phyloP scores from a whole-genome alignment of 2,329 filamentous ascomycete genomes.

The Trichoderma atroviride region DNA sequence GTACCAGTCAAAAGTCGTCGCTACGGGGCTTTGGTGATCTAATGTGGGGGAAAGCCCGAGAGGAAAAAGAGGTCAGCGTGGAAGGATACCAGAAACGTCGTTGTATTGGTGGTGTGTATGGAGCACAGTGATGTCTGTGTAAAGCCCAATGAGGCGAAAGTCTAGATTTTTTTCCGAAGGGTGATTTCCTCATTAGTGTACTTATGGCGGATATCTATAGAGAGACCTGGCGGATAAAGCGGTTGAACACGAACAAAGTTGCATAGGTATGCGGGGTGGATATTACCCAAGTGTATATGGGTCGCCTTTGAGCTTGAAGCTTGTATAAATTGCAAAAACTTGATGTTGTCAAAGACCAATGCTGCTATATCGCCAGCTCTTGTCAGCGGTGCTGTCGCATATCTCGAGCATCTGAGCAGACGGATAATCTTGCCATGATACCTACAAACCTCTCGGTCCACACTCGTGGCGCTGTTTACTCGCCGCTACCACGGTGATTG shows the following conservation, averaged over 20 bases:
- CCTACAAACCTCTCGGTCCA: constrained; percentile 1
- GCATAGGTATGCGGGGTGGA: neutral
- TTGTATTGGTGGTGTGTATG: neutral
- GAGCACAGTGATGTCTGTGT: neutral
- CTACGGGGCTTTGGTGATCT: neutral
- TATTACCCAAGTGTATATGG: neutral
- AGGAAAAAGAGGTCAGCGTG: neutral
- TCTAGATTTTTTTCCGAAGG: constrained; percentile 5
- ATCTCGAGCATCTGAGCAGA: neutral
- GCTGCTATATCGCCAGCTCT: neutral
- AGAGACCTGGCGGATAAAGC: neutral
- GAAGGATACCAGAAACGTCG: neutral
- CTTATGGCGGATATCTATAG: neutral
- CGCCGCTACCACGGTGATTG: constrained; percentile 15
- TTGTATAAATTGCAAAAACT: neutral
- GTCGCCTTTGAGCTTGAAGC: neutral
- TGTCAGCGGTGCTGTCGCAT: neutral
- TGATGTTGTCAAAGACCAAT: neutral
- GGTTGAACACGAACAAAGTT: neutral
- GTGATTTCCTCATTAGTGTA: neutral
- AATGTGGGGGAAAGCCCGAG: constrained; percentile 3
- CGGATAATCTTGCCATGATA: constrained; percentile 7
- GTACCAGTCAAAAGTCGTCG: constrained; percentile 14
- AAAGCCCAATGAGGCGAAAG: neutral
- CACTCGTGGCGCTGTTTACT: neutral